Evolutionary conservation across 1,284 basidiomycete species (phyloP).

Genomic region (Psilocybe mexicana): DNA sequence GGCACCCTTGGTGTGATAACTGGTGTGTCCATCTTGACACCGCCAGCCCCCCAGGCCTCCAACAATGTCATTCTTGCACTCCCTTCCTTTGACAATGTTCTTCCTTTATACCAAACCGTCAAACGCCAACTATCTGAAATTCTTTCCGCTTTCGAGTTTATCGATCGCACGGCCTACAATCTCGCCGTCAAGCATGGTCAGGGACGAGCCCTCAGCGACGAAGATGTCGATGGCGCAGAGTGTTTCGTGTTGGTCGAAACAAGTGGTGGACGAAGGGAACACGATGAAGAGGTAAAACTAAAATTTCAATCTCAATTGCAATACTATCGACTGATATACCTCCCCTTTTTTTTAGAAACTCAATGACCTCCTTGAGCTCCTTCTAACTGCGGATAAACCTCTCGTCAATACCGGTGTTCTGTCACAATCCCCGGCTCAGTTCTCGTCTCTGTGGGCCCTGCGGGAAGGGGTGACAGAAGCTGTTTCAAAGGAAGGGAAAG

Average conservation of each 20-base stretch:
- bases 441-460: conserved; percentile 88
- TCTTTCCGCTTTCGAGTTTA: conserved; percentile 96
- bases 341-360: conserved; percentile 73
- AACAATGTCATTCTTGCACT: conserved; percentile 79
- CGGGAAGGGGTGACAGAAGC: conserved; percentile 96
- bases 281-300: conserved; percentile 84
- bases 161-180: conserved; percentile 88
- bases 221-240: conserved; percentile 73
- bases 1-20: conserved; percentile 97
- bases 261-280: conserved; percentile 90
- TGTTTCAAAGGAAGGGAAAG: conserved; percentile 90
- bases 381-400: conserved; percentile 74
- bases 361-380: conserved; percentile 73
- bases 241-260: conserved; percentile 97
- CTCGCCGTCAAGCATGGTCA: conserved; percentile 80
- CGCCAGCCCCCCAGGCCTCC: conserved; percentile 82
- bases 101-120: conserved; percentile 68
- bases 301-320: conserved; percentile 3
- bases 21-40: conserved; percentile 94
- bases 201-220: conserved; percentile 63
- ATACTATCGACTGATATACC: not conserved
- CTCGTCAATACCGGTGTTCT: conserved; percentile 91
- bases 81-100: conserved; percentile 72
- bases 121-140: conserved; percentile 90
- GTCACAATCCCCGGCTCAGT: conserved; percentile 91